Base-by-base conservation (phyloP, 805 yeast species). In the Pachysolen tannophilus region DNA sequence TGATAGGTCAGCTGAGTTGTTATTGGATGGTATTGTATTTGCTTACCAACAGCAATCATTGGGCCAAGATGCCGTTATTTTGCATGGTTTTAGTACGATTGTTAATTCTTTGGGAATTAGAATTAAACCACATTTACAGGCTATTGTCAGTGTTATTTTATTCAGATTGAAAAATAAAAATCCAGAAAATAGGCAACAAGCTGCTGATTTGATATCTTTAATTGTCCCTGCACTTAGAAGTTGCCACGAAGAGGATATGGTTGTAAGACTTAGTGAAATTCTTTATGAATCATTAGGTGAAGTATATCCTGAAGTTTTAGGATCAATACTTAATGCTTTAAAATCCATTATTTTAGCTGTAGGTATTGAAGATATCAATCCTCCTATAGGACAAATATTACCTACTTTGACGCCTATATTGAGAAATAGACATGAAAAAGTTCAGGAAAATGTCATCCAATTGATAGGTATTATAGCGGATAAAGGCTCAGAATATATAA, bases 201-300 rank as follows among this genome's bases (percentile, higher is more conserved):
- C 97, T 1, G 85, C 95, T 0, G 92, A 83, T 45, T 56, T 90
- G 35, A 71, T 88, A 17, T 60, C 78, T 1, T 63, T 70, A 16
- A 59, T 86, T 16, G 80, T 88, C 0, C 78, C 82, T 0, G 79
- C 75, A 2, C 64, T 90, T 31, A 72, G 72, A 44, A 51, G 61
- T 9, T 82, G 95, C 52, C 72, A 67, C 7, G 82, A 83, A 48
- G 70, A 68, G 24, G 77, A 69, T 9, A 57, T 83, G 35, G 51
- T 90, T 42, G 67, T 68, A 37, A 82, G 82, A 46, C 60, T 90
- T 35, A 78, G 87, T 5, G 69, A 82, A 16, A 78, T 88, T 11
- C 61, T 92, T 23, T 86, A 82, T 53, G 99, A 92, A 54, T 82
- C 92, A 10, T 65, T 92, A 8, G 98, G 98, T 14, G 99, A 92